Evolutionary conservation across 495 filamentous ascomycete genomes (phyloP), one percentile per base, ranked within the genome.

Genomic region (Aspergillus sparsus): DNA sequence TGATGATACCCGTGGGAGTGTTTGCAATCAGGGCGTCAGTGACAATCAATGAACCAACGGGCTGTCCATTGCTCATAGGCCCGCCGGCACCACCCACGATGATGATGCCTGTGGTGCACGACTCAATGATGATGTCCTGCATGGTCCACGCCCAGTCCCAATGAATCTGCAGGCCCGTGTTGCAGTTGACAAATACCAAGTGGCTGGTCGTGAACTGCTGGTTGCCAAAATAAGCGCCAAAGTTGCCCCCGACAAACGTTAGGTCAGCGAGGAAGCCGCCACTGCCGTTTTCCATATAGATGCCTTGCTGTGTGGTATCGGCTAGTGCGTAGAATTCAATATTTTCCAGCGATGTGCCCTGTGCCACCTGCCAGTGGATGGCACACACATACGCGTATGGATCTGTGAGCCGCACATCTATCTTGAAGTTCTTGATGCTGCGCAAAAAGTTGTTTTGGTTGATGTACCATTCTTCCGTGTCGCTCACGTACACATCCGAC

Each of bases 401-500:
- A 18, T 65, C 21, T 10, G 66, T 68, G 8, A 35, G 55, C 4
- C 55, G 63, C 9, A 75, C 41, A 57, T 77, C 73, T 49, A 77
- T 68, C n/a, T 67, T 58, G 36, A 78, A 74, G 54, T 77, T 78
- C 7, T 68, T 62, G 44, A 78, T 68, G 27, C 65, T 63, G 9
- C 68, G 58, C 11, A 65, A 61, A 56, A 82, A 83, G 0, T 79
- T 75, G 60, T 83, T 70, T 35, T 27, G 21, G 32, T 54, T 53
- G 5, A 53, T 36, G 32, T 53, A 59, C 51, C 58, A 61, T 27
- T 61, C 27, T 15, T 84, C 84, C 49, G 89, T 89, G 62, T 91
- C 86, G 67, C 90, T 86, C 66, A 93, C 89, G 75, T 86, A 93
- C 0, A 90, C 89, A 68, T 87, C 80, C 15, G 77, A 82, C 57